Base-by-base conservation (phyloP, 306 rosid genomes). In the Trifolium repens region DNA sequence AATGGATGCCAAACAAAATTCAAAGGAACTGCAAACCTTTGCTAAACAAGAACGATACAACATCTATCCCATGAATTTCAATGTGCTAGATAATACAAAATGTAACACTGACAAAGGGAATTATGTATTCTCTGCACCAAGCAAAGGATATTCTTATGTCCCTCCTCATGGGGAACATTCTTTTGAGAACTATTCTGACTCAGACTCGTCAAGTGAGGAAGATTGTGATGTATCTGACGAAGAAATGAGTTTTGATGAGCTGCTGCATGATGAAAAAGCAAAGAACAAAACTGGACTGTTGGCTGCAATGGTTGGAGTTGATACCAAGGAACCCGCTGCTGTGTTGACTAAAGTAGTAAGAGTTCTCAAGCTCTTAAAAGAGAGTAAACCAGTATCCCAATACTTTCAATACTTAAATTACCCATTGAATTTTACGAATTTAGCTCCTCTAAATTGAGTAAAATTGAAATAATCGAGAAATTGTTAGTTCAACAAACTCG, bases 301-400 rank as follows among this genome's bases (percentile, higher is more conserved):
- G n/a, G 87, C 85, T 58, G 65, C 73, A 22, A 77, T 83, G 85
- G 85, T 86, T 74, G 85, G 87, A 50, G 59, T 83, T 73, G 68
- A 80, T 39, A 74, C 74, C 30, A 65, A 52, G 35, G 83, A 80
- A 49, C 87, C 85, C 34, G 83, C 39, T 15, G 53, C 44, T 47
- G 80, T 83, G 72, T 68, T 86, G 15, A 68, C 69, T 66, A 80
- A 80, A 80, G 89, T 86, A 3, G 87, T 74, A 63, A 77, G 80
- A 68, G 26, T 80, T 78, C 81, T 83, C 52, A 80, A 86, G 67
- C 75, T 44, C 63, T 74, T 83, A 1, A 50, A 74, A 78, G 72
- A 58, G 67, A 32, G 72, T 50, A 9, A 10, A 52, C 12, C 57
- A 67, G 2, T 40, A 59, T 35, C 62, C 22, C 43, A 13, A 24